phyloP scores from a whole-genome alignment of 768 basidiomycete species.

The Trichaptum fuscoviolaceum region DNA sequence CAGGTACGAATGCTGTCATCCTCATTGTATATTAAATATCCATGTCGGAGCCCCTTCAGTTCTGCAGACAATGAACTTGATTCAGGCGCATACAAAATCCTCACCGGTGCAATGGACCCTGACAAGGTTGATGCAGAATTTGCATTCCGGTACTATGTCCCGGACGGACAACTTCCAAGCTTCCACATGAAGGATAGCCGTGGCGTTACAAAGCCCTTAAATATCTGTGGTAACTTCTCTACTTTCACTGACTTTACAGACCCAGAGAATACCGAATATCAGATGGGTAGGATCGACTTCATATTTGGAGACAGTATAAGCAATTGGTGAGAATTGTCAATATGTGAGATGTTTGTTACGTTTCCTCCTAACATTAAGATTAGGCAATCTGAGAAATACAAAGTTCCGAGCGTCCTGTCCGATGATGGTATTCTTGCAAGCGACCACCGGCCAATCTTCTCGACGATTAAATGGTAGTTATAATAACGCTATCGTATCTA shows the following conservation, averaged over 20 bases:
- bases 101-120: conserved; percentile 37
- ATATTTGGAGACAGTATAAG: conserved; percentile 44
- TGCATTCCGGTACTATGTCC: conserved; percentile 34
- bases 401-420: conserved; percentile 34
- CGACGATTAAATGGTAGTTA: conserved; percentile 5
- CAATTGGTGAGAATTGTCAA: conserved; percentile 39
- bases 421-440: conserved; percentile 51
- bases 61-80: conserved; percentile 33
- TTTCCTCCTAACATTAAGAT: neutral
- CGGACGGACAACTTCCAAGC: conserved; percentile 21
- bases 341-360: neutral
- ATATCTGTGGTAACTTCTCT: conserved; percentile 40
- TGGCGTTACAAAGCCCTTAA: conserved; percentile 32
- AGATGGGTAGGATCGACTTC: conserved; percentile 45
- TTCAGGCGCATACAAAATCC: conserved; percentile 46
- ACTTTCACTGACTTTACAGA: conserved; percentile 48
- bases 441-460: conserved; percentile 53
- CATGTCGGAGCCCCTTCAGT: neutral
- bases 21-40: neutral
- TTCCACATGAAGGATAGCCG: conserved; percentile 45
- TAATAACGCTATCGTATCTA: too few relatives aligned
- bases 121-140: conserved; percentile 40
- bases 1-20: conserved; percentile 22
- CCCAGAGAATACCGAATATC: conserved; percentile 29
- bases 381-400: conserved; percentile 34